Evolutionary conservation across 345 rosid genomes (phyloP).

Genomic region (Leavenworthia alabamica): DNA sequence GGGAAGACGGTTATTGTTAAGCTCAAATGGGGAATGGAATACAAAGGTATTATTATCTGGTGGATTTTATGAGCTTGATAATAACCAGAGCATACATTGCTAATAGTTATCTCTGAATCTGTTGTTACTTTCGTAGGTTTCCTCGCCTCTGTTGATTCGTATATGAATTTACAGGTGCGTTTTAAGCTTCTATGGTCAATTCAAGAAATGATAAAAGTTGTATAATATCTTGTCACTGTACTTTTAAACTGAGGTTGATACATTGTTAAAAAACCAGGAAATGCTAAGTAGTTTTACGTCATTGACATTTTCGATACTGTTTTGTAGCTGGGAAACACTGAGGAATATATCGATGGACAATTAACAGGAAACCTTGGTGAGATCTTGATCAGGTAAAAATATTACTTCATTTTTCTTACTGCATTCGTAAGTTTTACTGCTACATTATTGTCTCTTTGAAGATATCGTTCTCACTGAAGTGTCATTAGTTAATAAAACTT

Average conservation of each 20-base stretch:
- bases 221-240: background rate
- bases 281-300: background rate
- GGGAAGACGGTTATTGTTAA: constrained; percentile 80
- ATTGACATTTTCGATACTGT: background rate
- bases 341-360: constrained; percentile 81
- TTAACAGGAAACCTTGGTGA: constrained; percentile 85
- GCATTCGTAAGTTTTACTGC: background rate
- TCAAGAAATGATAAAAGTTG: background rate
- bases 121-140: constrained; percentile 43
- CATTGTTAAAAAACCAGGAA: no score
- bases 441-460: background rate
- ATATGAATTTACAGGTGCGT: constrained; percentile 89
- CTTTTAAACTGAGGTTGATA: background rate
- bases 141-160: constrained; percentile 90
- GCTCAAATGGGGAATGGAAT: constrained; percentile 95
- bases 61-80: background rate
- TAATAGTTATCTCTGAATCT: background rate
- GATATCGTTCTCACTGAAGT: background rate
- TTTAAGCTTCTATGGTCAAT: background rate
- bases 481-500: background rate
- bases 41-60: constrained; percentile 45
- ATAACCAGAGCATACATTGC: no score
- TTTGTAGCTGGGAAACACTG: constrained; percentile 77
- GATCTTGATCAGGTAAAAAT: constrained; percentile 82
- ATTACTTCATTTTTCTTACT: background rate